Conservation (phyloP, 495 filamentous ascomycete species). For the Hypoxylon lienhwacheense region DNA sequence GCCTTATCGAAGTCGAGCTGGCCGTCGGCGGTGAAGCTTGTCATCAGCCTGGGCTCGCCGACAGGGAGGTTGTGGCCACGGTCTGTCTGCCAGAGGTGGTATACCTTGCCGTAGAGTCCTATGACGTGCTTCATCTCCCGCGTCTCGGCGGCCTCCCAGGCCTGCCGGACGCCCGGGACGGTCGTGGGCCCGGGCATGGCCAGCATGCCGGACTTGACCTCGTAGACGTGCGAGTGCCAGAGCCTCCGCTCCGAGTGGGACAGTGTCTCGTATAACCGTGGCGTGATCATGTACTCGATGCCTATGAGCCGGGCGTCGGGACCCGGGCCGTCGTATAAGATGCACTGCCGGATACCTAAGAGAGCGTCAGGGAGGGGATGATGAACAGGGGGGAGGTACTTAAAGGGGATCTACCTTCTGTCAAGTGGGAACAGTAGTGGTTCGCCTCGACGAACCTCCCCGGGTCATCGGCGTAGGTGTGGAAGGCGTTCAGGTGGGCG, state of each 20-base stretch:
- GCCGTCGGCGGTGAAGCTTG: constrained; percentile 63
- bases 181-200: constrained; percentile 72
- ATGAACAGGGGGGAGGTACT: neutral
- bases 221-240: constrained; percentile 84
- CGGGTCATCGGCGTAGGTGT: constrained; percentile 72
- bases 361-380: constrained; percentile 9
- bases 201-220: constrained; percentile 85
- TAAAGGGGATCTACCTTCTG: constrained; percentile 52
- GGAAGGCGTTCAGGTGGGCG: constrained; percentile 84
- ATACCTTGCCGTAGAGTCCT: constrained; percentile 83
- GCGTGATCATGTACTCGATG: constrained; percentile 90
- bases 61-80: constrained; percentile 75
- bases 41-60: constrained; percentile 77
- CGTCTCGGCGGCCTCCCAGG: constrained; percentile 77
- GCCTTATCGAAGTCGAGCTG: constrained; percentile 61
- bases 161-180: constrained; percentile 50
- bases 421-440: constrained; percentile 83
- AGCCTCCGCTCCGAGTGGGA: constrained; percentile 65
- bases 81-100: constrained; percentile 86
- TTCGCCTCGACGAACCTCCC: constrained; percentile 72
- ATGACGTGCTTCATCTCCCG: constrained; percentile 76
- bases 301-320: constrained; percentile 75
- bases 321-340: constrained; percentile 74
- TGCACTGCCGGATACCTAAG: constrained; percentile 67
- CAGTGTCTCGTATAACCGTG: constrained; percentile 66